These are phyloP conservation scores for Monotropa hypopitys DNA, from an alignment of 179 eudicot genomes.

Conservation along the genomic window DNA sequence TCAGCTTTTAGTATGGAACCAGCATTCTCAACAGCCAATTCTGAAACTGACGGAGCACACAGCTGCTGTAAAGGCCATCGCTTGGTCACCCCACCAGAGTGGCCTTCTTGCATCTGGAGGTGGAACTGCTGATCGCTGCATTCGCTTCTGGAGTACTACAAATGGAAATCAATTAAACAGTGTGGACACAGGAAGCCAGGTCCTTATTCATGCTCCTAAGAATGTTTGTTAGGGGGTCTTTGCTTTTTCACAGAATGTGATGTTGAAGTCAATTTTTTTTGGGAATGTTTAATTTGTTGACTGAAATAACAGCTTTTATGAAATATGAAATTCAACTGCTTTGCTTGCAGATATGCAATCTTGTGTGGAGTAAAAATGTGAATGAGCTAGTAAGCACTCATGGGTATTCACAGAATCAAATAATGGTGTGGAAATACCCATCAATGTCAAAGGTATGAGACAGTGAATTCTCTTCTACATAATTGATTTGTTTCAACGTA, in stretches of 20 bases:
- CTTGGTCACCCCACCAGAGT: constrained; percentile 95
- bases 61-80: constrained; percentile 92
- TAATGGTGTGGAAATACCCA: constrained; percentile 98
- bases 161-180: constrained; percentile 74
- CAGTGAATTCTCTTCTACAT: not conserved
- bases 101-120: constrained; percentile 91
- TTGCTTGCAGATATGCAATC: constrained; percentile 68
- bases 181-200: constrained; percentile 95
- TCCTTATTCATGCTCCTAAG: constrained; percentile 8
- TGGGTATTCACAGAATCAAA: constrained; percentile 94
- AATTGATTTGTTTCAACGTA: not conserved
- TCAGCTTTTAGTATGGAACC: constrained; percentile 94
- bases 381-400: constrained; percentile 96
- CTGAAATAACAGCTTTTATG: not conserved
- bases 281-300: not conserved
- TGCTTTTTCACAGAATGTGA: not conserved
- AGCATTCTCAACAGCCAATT: constrained; percentile 66
- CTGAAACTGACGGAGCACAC: constrained; percentile 75
- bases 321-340: not conserved
- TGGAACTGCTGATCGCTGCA: constrained; percentile 93
- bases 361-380: constrained; percentile 98
- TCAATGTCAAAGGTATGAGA: constrained; percentile 53
- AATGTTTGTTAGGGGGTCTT: too few species aligned
- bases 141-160: constrained; percentile 89
- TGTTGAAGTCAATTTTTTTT: not conserved